Evolutionary conservation across 2,329 filamentous ascomycete species (phyloP).

Genomic region (Zymoseptoria pseudotritici): DNA sequence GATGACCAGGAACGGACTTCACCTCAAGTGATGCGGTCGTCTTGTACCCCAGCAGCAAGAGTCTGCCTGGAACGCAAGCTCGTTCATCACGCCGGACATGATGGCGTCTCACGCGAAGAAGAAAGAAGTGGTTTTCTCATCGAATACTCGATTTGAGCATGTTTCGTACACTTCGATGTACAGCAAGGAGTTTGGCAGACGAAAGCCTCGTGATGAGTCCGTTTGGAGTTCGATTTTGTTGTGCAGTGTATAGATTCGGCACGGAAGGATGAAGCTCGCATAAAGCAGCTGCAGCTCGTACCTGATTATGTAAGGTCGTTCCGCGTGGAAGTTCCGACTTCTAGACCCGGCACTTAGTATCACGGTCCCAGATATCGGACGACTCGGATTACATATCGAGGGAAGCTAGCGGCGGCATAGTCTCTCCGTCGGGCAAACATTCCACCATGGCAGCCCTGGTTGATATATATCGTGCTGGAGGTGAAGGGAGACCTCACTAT

Average conservation of each 20-base stretch:
- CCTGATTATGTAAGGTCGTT: neutral
- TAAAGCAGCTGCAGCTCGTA: neutral
- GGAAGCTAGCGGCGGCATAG: neutral
- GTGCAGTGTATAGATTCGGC: neutral
- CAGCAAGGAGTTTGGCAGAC: no score
- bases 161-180: no score
- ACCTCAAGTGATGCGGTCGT: no score
- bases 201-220: no score
- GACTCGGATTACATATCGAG: neutral
- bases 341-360: neutral
- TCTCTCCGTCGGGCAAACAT: neutral
- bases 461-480: neutral
- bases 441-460: neutral
- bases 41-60: no score
- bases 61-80: no score
- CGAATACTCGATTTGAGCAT: no score
- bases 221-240: neutral
- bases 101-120: no score
- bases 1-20: no score
- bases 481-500: neutral
- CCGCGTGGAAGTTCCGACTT: neutral
- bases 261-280: neutral
- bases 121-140: no score
- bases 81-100: no score
- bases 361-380: neutral